Evolutionary conservation across 768 basidiomycete species (phyloP), one percentile per base, ranked within the genome.

Genomic region (Pholiota conissans): DNA sequence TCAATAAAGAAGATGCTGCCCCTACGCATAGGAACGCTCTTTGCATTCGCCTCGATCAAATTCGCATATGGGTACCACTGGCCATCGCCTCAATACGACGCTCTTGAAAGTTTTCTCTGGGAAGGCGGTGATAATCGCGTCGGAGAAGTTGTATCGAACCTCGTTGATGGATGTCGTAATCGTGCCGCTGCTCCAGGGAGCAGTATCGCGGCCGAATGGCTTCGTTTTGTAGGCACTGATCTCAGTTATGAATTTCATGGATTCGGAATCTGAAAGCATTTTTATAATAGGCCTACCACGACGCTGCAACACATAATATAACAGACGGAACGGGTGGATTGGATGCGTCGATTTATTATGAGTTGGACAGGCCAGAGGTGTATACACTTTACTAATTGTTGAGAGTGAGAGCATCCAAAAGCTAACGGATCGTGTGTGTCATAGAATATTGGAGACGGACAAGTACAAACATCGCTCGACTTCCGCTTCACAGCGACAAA

Each of bases 361-460:
- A 59, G 10, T 35, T 59, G 6, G 52, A 59, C 35, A 59, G 57
- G 24, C 24, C 46, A 0, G 57, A 59, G 52, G 57, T 54, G 34
- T 28, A 16, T 18, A 11, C n/a, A 1, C 5, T 20, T n/a, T n/a
- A n/a, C n/a, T n/a, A n/a, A n/a, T n/a, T n/a, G n/a, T n/a, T n/a
- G n/a, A n/a, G 20, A 24, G 22, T 30, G 28, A 26, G 22, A 26
- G 26, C 16, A 34, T 30, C 14, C 30, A 9, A 13, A 32, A 32
- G n/a, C n/a, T n/a, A n/a, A n/a, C n/a, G 6, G 30, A 32, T 32
- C 30, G 6, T 20, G 26, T 26, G 30, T 11, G 14, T 49, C 26
- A 18, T 34, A 79, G 77, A 80, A 79, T 59, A 66, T 72, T 28
- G 77, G 78, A 16, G 59, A 60, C 9, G 78, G 75, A n/a, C 74